Evolutionary conservation across 2,329 filamentous ascomycete species (phyloP).

Genomic region (Colletotrichum sp.): DNA sequence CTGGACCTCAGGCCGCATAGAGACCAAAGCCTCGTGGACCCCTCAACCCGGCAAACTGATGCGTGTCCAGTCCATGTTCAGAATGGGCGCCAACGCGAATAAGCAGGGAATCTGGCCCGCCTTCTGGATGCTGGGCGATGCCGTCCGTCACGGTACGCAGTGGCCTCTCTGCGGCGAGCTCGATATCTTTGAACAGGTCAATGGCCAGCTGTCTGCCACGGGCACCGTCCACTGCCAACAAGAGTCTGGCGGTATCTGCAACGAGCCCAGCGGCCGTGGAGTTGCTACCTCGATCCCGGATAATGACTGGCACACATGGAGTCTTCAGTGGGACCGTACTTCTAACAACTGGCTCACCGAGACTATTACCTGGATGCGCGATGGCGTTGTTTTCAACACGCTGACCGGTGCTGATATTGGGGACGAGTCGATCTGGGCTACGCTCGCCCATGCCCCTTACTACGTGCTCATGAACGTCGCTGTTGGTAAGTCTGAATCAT

Average conservation of each 20-base stretch:
- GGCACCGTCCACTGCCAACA: slow-evolving; percentile 59
- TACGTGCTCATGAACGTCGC: slow-evolving; percentile 62
- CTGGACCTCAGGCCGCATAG: slow-evolving; percentile 63
- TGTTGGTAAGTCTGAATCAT: slow-evolving; percentile 47
- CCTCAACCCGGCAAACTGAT: slow-evolving; percentile 51
- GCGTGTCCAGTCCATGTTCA: slow-evolving; percentile 49
- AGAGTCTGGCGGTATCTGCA: slow-evolving; percentile 50
- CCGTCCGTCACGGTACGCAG: slow-evolving; percentile 47
- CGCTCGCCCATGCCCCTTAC: slow-evolving; percentile 54
- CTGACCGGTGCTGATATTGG: slow-evolving; percentile 50
- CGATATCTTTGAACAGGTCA: slow-evolving; percentile 62
- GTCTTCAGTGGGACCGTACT: slow-evolving; percentile 55
- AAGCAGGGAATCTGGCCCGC: slow-evolving; percentile 65
- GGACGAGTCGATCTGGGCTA: slow-evolving; percentile 52
- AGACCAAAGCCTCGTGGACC: slow-evolving; percentile 52
- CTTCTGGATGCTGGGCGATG: slow-evolving; percentile 62
- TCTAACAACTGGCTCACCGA: slow-evolving; percentile 50
- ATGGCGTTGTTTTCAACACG: slow-evolving; percentile 48
- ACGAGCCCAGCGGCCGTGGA: slow-evolving; percentile 52
- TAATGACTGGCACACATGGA: slow-evolving; percentile 53
- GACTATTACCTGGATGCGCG: slow-evolving; percentile 56
- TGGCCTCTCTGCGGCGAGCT: slow-evolving; percentile 64
- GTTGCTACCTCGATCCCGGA: slow-evolving; percentile 39
- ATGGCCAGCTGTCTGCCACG: slow-evolving; percentile 50
- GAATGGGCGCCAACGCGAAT: slow-evolving; percentile 47